These are phyloP conservation scores for Geotrichum fermentans DNA, from an alignment of 1,139 yeast genomes.

Conservation along the genomic window DNA sequence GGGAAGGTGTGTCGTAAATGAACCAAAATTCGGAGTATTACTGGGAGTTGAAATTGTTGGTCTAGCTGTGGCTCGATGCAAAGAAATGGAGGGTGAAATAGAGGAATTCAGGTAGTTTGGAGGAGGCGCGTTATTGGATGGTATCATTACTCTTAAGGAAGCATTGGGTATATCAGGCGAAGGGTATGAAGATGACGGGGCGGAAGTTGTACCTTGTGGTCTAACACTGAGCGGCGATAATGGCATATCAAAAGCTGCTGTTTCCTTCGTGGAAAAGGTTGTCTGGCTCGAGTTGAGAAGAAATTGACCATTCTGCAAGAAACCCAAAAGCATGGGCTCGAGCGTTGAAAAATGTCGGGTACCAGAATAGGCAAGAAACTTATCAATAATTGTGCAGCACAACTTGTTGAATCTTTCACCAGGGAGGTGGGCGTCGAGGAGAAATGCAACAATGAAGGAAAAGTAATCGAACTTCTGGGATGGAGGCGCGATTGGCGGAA, in stretches of 20 bases:
- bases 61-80: conserved; percentile 17
- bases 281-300: conserved; percentile 11
- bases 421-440: conserved; percentile 26
- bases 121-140: conserved; percentile 10
- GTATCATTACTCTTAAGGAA: conserved; percentile 19
- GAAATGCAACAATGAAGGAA: conserved; percentile 29
- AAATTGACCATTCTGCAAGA: conserved; percentile 32
- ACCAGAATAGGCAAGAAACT: conserved; percentile 24
- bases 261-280: not conserved
- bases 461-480: conserved; percentile 32
- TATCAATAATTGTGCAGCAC: conserved; percentile 24
- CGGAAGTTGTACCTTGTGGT: conserved; percentile 17
- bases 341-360: conserved; percentile 25
- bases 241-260: conserved; percentile 10
- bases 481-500: conserved; percentile 29
- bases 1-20: conserved; percentile 13
- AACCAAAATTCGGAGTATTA: not conserved
- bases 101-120: conserved; percentile 6
- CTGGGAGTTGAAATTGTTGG: conserved; percentile 7
- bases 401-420: conserved; percentile 23
- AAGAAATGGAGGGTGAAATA: conserved; percentile 15
- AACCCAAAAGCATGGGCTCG: conserved; percentile 25
- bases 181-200: conserved; percentile 27
- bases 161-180: conserved; percentile 27
- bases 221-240: not conserved